These are phyloP conservation scores for Barnettozyma vustinii DNA, from an alignment of 805 yeast genomes.

Conservation along the genomic window DNA sequence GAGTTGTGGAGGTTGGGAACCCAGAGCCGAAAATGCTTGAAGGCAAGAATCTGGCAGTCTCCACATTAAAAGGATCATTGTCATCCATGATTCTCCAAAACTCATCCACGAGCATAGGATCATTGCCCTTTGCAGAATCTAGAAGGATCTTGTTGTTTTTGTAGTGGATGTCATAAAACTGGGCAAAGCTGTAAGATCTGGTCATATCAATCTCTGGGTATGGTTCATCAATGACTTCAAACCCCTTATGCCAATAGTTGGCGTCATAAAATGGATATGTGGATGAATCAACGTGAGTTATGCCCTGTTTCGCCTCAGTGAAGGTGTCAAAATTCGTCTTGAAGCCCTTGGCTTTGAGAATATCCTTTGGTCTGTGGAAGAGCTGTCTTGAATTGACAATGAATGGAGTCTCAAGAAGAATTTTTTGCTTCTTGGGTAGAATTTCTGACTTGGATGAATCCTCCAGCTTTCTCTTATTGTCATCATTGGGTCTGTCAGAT, in stretches of 20 bases:
- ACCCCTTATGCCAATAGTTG: constrained; percentile 38
- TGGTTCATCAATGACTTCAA: constrained; percentile 35
- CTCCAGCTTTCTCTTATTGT: constrained; percentile 11
- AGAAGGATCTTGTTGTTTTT: constrained; percentile 28
- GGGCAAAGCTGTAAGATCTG: constrained; percentile 48
- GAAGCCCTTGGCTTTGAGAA: constrained; percentile 46
- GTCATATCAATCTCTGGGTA: constrained; percentile 37
- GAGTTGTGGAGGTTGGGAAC: constrained; percentile 20
- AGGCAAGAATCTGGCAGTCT: constrained; percentile 29
- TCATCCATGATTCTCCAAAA: constrained; percentile 13
- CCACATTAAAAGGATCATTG: constrained; percentile 35
- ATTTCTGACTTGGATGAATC: not conserved
- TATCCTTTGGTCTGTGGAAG: constrained; percentile 40
- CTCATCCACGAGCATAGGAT: constrained; percentile 18
- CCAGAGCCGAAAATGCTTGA: constrained; percentile 38
- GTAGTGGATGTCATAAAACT: constrained; percentile 52
- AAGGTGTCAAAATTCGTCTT: constrained; percentile 42
- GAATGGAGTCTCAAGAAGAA: constrained; percentile 27
- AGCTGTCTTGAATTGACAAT: constrained; percentile 42
- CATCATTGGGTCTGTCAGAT: constrained; percentile 8
- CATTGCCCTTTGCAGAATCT: constrained; percentile 10
- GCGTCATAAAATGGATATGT: constrained; percentile 39
- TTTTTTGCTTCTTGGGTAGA: not conserved
- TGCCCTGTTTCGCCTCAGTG: constrained; percentile 38
- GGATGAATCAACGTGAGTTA: constrained; percentile 29